Conservation (phyloP, 176 grass and related monocot genomes). For the Bolboschoenus planiculmis region DNA sequence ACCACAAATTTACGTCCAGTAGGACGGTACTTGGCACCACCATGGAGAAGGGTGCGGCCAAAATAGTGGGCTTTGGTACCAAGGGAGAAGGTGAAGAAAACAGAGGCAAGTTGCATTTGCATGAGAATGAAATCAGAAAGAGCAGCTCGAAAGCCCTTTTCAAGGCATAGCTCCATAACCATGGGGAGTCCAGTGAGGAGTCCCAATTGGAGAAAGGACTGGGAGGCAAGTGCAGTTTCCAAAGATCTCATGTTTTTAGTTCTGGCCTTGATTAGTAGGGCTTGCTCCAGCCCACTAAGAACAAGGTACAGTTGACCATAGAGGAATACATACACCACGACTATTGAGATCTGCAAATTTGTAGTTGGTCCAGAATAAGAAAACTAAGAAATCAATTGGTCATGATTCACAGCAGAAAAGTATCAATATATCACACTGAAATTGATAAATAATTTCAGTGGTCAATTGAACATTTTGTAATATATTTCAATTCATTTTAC, state of each 20-base stretch:
- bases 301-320: constrained; percentile 92
- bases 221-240: constrained; percentile 94
- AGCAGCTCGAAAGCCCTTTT: constrained; percentile 72
- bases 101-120: constrained; percentile 84
- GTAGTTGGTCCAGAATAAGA: constrained; percentile 8
- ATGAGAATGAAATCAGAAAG: constrained; percentile 93
- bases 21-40: constrained; percentile 75
- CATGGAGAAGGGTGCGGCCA: constrained; percentile 87
- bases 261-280: constrained; percentile 57
- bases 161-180: constrained; percentile 87
- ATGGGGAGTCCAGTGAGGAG: constrained; percentile 91
- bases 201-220: constrained; percentile 93
- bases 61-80: constrained; percentile 95
- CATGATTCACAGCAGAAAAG: background rate
- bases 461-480: background rate
- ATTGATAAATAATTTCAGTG: background rate
- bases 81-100: constrained; percentile 97
- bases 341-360: constrained; percentile 69
- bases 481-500: background rate
- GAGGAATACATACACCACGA: constrained; percentile 86
- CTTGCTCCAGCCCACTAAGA: constrained; percentile 77
- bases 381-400: constrained; percentile 15
- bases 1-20: constrained; percentile 89
- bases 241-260: constrained; percentile 77
- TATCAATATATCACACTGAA: background rate